Evolutionary conservation across 2,329 filamentous ascomycete species (phyloP).

Genomic region (Monosporascus sp.): DNA sequence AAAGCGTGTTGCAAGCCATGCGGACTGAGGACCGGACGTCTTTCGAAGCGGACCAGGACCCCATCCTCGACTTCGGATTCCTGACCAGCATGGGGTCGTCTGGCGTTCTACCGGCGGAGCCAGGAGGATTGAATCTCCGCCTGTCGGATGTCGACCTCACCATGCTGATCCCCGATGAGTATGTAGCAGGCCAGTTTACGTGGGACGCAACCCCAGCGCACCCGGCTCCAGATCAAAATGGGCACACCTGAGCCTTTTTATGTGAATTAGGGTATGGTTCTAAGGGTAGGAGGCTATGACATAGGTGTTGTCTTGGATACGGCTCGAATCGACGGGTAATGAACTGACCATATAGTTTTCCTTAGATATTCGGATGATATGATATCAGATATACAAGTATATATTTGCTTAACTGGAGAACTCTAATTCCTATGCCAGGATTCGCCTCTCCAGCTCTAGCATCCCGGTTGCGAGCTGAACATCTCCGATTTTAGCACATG

Average conservation of each 20-base stretch:
- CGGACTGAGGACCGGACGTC: slow-evolving; percentile 4
- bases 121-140: not conserved
- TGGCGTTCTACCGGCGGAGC: not conserved
- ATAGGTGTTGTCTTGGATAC: too few species aligned
- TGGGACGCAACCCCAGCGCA: not conserved
- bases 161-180: slow-evolving; percentile 2
- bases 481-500: too few species aligned
- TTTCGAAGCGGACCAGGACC: slow-evolving; percentile 10
- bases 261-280: too few species aligned
- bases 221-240: not conserved
- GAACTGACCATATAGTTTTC: too few species aligned
- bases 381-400: too few species aligned
- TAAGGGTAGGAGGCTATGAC: too few species aligned
- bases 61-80: slow-evolving; percentile 20
- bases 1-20: slow-evolving; percentile 23
- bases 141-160: slow-evolving; percentile 7
- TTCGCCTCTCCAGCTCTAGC: too few species aligned
- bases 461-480: too few species aligned
- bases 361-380: too few species aligned
- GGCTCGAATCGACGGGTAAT: too few species aligned
- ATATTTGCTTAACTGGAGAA: too few species aligned
- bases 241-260: not conserved
- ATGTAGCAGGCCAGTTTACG: not conserved
- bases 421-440: too few species aligned
- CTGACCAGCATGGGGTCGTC: slow-evolving; percentile 6